These are phyloP conservation scores for Tinospora cordifolia DNA, from an alignment of 164 flowering plant species.

Conservation along the genomic window DNA sequence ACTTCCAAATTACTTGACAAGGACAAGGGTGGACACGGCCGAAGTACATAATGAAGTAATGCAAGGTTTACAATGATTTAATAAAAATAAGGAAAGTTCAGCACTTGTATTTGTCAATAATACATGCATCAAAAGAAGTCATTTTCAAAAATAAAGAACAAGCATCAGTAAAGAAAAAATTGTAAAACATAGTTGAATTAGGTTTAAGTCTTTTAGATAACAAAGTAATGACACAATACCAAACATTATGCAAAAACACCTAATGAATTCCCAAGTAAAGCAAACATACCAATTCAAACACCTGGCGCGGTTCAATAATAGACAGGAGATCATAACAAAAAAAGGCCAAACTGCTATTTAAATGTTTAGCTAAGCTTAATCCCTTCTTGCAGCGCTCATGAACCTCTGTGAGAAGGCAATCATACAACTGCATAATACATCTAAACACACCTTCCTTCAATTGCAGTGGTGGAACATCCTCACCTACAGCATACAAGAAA, in stretches of 20 bases:
- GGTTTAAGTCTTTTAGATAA: neutral
- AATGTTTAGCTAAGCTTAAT: conserved; percentile 82
- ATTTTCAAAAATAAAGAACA: too few species aligned
- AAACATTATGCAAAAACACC: conserved; percentile 2
- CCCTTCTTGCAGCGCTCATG: conserved; percentile 99
- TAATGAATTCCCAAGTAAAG: conserved; percentile 4
- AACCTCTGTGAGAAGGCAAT: conserved; percentile 95
- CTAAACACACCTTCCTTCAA: conserved; percentile 95
- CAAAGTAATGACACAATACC: neutral
- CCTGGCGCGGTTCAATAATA: conserved; percentile 93
- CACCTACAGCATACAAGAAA: conserved; percentile 43
- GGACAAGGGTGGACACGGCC: too few species aligned
- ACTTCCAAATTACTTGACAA: too few species aligned
- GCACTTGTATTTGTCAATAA: too few species aligned
- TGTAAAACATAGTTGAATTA: too few species aligned
- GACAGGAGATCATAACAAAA: conserved; percentile 96
- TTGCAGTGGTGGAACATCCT: conserved; percentile 96
- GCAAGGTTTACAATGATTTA: too few species aligned
- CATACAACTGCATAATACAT: conserved; percentile 90
- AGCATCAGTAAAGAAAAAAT: too few species aligned
- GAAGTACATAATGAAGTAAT: too few species aligned
- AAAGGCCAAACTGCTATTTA: conserved; percentile 95
- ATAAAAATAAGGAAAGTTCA: too few species aligned
- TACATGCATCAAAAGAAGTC: too few species aligned
- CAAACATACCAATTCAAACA: conserved; percentile 82